A percentile compares a stretch with the other conserved stretches of the same genome.
phyloP scores from a whole-genome alignment of 192 early-diverging fungal genomes.

The Coemansia erecta region DNA sequence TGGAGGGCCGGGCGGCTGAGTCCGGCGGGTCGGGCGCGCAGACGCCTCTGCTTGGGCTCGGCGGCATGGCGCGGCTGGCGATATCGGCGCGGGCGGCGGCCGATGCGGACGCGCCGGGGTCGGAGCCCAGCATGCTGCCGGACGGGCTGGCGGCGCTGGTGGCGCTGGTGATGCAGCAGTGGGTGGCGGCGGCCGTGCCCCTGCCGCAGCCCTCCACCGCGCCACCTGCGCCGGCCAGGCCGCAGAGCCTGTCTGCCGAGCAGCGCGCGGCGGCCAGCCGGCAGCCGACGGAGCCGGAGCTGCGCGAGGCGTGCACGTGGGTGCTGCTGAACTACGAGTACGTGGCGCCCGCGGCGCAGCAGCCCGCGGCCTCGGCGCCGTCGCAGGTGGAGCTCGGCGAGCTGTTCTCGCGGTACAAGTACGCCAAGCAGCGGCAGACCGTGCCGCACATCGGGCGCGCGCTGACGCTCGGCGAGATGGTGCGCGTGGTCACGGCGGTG shows the following conservation, averaged over 20 bases:
- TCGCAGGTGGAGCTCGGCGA: constrained; percentile 23
- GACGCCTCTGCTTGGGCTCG: constrained; percentile 36
- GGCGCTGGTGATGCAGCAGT: constrained; percentile 47
- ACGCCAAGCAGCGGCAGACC: constrained; percentile 45
- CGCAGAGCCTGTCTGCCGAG: background rate
- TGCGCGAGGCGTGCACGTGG: constrained; percentile 55
- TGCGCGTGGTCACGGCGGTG: constrained; percentile 46
- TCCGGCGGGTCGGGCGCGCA: constrained; percentile 44
- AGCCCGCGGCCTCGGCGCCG: constrained; percentile 6
- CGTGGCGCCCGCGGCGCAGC: constrained; percentile 3
- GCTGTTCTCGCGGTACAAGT: constrained; percentile 36
- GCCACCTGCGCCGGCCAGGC: constrained; percentile 4
- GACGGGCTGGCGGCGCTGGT: constrained; percentile 33
- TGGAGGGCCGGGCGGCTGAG: constrained; percentile 17
- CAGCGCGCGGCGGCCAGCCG: constrained; percentile 7
- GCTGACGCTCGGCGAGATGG: constrained; percentile 37
- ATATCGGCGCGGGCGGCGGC: background rate
- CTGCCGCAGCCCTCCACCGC: background rate
- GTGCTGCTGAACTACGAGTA: constrained; percentile 53
- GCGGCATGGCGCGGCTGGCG: constrained; percentile 9
- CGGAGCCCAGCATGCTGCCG: constrained; percentile 43
- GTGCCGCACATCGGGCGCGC: constrained; percentile 48
- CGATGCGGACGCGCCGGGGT: constrained; percentile 1
- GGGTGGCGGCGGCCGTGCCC: constrained; percentile 35
- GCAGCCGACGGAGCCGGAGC: constrained; percentile 50